phyloP scores from a whole-genome alignment of 345 rosid species.

The Erodium maritimum region DNA sequence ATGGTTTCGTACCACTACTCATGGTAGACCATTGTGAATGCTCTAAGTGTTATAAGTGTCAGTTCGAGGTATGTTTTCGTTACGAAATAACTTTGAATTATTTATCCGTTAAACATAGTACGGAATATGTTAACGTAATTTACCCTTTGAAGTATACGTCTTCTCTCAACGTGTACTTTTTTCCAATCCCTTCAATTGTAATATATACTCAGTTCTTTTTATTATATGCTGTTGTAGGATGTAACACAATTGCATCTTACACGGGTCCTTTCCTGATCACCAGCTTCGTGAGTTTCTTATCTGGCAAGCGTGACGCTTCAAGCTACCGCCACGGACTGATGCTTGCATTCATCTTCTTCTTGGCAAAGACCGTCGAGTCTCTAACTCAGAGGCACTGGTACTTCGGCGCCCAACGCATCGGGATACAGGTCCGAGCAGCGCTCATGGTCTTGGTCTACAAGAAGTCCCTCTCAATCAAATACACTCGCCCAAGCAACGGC shows the following conservation, averaged over 20 bases:
- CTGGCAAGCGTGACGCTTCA: conserved; percentile 20
- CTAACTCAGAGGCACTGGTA: conserved; percentile 56
- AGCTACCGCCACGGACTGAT: conserved; percentile 30
- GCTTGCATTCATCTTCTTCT: conserved; percentile 44
- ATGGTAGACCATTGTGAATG: no score
- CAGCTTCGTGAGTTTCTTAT: conserved; percentile 44
- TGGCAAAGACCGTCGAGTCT: conserved; percentile 52
- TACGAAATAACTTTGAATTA: no score
- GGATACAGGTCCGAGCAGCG: conserved; percentile 43
- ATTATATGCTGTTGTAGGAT: conserved; percentile 23
- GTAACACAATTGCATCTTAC: conserved; percentile 44
- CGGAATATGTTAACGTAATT: no score
- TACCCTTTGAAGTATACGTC: no score
- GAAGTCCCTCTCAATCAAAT: conserved; percentile 37
- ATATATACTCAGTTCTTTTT: not conserved
- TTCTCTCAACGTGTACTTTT: no score
- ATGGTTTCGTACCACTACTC: no score
- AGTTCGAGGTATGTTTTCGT: no score
- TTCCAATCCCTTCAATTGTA: no score
- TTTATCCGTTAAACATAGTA: no score
- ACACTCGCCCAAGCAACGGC: conserved; percentile 30
- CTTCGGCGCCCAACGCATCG: conserved; percentile 56
- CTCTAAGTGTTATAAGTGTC: no score
- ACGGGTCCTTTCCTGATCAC: conserved; percentile 52
- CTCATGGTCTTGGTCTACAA: conserved; percentile 40